Conservation (phyloP, 2,329 filamentous ascomycete species). For the Hortaea sp. region DNA sequence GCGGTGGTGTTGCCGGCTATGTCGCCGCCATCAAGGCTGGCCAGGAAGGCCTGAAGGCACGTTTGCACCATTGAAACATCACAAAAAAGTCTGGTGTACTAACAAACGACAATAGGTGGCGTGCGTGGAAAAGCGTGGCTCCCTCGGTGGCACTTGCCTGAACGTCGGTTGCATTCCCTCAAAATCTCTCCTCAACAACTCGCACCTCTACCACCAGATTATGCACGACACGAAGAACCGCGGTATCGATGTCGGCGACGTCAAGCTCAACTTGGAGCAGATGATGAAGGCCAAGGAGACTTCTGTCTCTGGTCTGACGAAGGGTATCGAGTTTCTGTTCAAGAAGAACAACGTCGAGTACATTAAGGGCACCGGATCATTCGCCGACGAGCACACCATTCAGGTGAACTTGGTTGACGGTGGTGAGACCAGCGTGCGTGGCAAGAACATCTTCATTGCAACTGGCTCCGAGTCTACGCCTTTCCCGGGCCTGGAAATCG, state of each 20-base stretch:
- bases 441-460: constrained; percentile 97
- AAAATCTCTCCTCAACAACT: constrained; percentile 99
- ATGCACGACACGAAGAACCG: constrained; percentile 94
- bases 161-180: constrained; percentile 99
- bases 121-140: constrained; percentile 96
- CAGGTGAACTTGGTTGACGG: constrained; percentile 71
- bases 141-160: constrained; percentile 89
- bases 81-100: neutral
- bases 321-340: constrained; percentile 94
- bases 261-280: constrained; percentile 86
- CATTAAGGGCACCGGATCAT: constrained; percentile 83
- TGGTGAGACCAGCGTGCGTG: constrained; percentile 75
- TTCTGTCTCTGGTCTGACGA: constrained; percentile 79
- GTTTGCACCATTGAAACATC: neutral
- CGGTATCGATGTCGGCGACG: constrained; percentile 93
- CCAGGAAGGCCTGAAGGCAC: constrained; percentile 90
- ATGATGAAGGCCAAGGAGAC: constrained; percentile 99
- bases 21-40: constrained; percentile 98
- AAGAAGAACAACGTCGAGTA: constrained; percentile 99
- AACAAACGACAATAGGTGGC: constrained; percentile 54
- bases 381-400: constrained; percentile 48
- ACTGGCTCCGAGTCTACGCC: constrained; percentile 92
- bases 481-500: constrained; percentile 89
- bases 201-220: constrained; percentile 93
- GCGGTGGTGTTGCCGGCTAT: constrained; percentile 95